Conservation (phyloP, 2,329 filamentous ascomycete genomes). For the Chrysosphaeria jannelii region DNA sequence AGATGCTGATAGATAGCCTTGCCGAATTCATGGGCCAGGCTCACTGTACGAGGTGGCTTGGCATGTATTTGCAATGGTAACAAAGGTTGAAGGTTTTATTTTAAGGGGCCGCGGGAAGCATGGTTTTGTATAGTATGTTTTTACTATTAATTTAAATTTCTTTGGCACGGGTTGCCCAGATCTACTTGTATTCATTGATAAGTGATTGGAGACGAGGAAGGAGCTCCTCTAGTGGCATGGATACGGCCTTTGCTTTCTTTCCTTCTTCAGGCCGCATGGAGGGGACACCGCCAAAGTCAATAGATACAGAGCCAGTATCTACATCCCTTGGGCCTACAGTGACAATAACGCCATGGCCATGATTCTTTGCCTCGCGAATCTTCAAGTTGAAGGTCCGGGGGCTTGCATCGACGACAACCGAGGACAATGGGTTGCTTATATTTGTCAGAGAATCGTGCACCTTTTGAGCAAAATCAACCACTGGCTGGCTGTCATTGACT, state of each 20-base stretch:
- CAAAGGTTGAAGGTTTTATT: no score
- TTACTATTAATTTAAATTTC: no score
- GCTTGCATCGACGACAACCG: conserved; percentile 38
- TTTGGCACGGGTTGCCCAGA: neutral
- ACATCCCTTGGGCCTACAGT: conserved; percentile 40
- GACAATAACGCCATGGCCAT: conserved; percentile 44
- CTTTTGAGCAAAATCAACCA: conserved; percentile 18
- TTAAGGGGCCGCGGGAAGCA: no score
- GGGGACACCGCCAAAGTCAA: conserved; percentile 9
- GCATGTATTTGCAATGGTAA: no score
- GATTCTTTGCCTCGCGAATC: conserved; percentile 36
- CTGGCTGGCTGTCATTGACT: conserved; percentile 27
- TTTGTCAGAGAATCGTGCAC: conserved; percentile 19
- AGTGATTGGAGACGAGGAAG: conserved; percentile 15
- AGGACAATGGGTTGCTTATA: no score
- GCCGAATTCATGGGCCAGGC: no score
- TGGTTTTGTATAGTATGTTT: no score
- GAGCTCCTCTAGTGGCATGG: conserved; percentile 15
- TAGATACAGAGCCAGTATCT: conserved; percentile 22
- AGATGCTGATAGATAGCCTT: no score
- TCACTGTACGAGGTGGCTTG: no score
- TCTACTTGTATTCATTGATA: conserved; percentile 17
- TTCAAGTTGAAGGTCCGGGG: conserved; percentile 34
- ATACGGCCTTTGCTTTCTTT: conserved; percentile 2
- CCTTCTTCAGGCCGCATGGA: neutral